Evolutionary conservation across 2,329 filamentous ascomycete species (phyloP).

Genomic region (Hirsutella minnesotensis): DNA sequence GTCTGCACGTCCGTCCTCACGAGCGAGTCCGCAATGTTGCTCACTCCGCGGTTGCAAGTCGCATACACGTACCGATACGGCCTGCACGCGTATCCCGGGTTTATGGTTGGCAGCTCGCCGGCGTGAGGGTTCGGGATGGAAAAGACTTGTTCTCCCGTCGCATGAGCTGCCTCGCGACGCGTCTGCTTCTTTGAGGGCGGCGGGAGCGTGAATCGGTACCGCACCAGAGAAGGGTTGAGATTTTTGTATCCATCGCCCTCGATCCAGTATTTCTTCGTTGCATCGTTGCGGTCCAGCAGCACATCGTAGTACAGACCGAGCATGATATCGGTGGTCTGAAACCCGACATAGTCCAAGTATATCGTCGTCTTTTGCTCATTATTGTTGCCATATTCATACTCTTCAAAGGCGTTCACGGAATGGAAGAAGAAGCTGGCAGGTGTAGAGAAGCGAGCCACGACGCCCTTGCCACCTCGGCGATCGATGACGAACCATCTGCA

Average conservation of each 20-base stretch:
- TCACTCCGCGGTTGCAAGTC: conserved; percentile 41
- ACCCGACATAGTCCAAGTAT: conserved; percentile 53
- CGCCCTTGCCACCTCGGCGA: conserved; percentile 45
- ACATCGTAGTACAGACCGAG: conserved; percentile 59
- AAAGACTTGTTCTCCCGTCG: conserved; percentile 22
- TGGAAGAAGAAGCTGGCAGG: conserved; percentile 70
- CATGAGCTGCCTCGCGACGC: conserved; percentile 6
- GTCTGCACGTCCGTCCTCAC: conserved; percentile 53
- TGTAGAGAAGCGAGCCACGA: conserved; percentile 58
- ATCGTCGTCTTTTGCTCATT: conserved; percentile 31
- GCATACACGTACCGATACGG: conserved; percentile 51
- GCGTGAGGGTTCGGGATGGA: conserved; percentile 39
- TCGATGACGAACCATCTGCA: conserved; percentile 68
- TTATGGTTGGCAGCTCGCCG: conserved; percentile 56
- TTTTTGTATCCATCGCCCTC: conserved; percentile 25
- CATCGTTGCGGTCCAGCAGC: conserved; percentile 40
- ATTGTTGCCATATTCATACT: conserved; percentile 26
- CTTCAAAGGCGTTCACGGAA: conserved; percentile 65
- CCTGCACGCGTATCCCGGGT: conserved; percentile 39
- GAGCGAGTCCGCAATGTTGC: conserved; percentile 49
- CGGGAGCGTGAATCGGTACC: conserved; percentile 29
- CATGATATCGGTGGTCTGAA: conserved; percentile 53
- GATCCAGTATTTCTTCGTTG: conserved; percentile 26
- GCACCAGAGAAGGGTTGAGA: conserved; percentile 24
- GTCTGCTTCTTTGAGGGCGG: conserved; percentile 7